Base-by-base conservation (phyloP, 805 yeast species). In the Candida ovalis region DNA sequence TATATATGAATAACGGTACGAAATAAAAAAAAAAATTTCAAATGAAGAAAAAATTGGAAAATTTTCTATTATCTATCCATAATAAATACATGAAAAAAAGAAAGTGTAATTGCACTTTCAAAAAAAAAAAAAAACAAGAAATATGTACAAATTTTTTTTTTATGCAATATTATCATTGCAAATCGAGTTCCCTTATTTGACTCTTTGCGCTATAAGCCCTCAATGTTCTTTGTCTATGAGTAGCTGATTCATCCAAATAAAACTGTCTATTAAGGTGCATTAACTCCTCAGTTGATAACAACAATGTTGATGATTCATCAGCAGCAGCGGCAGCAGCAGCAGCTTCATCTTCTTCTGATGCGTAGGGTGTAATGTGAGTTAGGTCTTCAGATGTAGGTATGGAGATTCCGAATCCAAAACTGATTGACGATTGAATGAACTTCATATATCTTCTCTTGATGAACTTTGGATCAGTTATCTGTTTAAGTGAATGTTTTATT, bases 151-250 rank as follows among this genome's bases (percentile, higher is more conserved):
- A 7, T 25, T 10, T 7, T 25, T 25, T 10, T 7, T 25, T 25
- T 10, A 15, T 30, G 7, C 35, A 30, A 4, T 27, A 12, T 27
- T 8, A 27, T 30, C 15, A 30, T 15, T 30, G 7, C 15, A 30
- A 12, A 30, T 17, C n/a, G 17, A 30, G 30, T 9, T 15, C 38
- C 19, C 25, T 28, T n/a, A 10, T 23, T 24, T 18, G 23, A 7
- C 15, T 64, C 50, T 62, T 68, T 4, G 54, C 67, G 48, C 72
- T 67, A 51, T 64, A 67, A 1, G 70, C 70, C 39, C 73, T 54
- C 44, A 66, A 49, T 5, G 60, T 44, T 41, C 58, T 53, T 43
- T 62, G 67, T 6, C 52, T 41, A 15, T 41, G 37, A 10, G 57
- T 45, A 0, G 66, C 66, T 17, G 52, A 47, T 23, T 25, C 24